phyloP scores from a whole-genome alignment of 768 basidiomycete species.

The Tylopilus sp. region DNA sequence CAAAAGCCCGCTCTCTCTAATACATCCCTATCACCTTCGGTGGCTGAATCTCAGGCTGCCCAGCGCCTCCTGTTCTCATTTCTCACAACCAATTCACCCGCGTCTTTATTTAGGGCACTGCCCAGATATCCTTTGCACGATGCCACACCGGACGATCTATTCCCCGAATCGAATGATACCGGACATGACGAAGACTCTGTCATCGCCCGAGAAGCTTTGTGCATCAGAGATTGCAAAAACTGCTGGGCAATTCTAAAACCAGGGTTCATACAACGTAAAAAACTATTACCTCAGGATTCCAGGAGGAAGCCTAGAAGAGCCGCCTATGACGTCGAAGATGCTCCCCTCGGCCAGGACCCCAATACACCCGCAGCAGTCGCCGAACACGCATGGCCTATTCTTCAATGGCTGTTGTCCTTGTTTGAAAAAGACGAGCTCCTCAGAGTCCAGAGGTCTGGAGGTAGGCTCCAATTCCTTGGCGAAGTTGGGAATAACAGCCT shows the following conservation, averaged over 20 bases:
- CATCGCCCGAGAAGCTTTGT: constrained; percentile 51
- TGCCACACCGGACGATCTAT: constrained; percentile 2
- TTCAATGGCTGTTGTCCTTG: constrained; percentile 65
- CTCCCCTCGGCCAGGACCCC: constrained; percentile 19
- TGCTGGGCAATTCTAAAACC: constrained; percentile 62
- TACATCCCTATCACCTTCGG: constrained; percentile 42
- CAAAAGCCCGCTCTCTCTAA: constrained; percentile 37
- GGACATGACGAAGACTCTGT: constrained; percentile 50
- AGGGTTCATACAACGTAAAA: constrained; percentile 45
- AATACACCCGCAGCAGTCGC: constrained; percentile 41
- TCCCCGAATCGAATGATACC: constrained; percentile 12
- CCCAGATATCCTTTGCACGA: constrained; percentile 42
- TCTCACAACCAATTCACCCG: constrained; percentile 53
- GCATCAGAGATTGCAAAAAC: constrained; percentile 50
- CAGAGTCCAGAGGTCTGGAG: constrained; percentile 31
- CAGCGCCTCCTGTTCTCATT: constrained; percentile 54
- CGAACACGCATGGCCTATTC: constrained; percentile 63
- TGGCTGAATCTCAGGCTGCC: constrained; percentile 47
- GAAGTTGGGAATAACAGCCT: constrained; percentile 8
- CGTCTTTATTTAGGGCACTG: constrained; percentile 49
- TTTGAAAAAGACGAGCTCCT: constrained; percentile 65
- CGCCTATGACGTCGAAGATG: constrained; percentile 24
- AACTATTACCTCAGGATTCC: constrained; percentile 13
- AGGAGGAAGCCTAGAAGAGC: constrained; percentile 33
- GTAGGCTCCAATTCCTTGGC: constrained; percentile 5